These are phyloP conservation scores for Symbiodinium pilosum DNA, from an alignment of 73 alveolate species.

Conservation along the genomic window DNA sequence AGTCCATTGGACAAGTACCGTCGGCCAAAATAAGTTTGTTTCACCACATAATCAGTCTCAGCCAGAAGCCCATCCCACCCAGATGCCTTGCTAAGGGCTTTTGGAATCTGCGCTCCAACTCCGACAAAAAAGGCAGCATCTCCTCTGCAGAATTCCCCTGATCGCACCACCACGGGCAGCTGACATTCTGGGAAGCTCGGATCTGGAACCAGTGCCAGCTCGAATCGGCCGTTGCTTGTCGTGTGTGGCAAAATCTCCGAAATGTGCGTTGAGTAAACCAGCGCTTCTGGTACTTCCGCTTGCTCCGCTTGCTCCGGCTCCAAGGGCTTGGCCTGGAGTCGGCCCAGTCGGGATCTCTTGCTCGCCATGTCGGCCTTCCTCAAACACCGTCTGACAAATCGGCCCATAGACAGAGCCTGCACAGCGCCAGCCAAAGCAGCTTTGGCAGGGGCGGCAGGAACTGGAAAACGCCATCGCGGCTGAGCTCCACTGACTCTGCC, in stretches of 20 bases:
- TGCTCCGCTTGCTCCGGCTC: too few species aligned
- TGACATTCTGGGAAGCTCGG: constrained; percentile 35
- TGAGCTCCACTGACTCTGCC: too few species aligned
- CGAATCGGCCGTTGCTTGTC: constrained; percentile 60
- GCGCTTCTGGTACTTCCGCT: neutral
- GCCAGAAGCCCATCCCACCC: constrained; percentile 68
- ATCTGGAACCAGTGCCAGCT: constrained; percentile 22
- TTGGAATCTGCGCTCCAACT: constrained; percentile 31
- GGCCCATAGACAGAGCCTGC: neutral
- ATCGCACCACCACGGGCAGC: constrained; percentile 9
- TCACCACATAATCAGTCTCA: constrained; percentile 29
- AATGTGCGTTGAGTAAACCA: neutral
- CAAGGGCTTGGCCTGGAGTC: neutral
- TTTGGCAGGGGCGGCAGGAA: too few species aligned
- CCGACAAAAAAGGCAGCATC: constrained; percentile 7
- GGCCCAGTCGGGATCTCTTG: too few species aligned
- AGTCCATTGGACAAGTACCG: constrained; percentile 64
- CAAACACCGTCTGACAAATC: too few species aligned
- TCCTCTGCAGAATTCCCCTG: constrained; percentile 42
- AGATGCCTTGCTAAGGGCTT: neutral
- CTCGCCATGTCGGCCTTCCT: too few species aligned
- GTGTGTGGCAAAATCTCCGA: neutral
- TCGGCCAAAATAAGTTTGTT: constrained; percentile 39
- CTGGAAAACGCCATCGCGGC: neutral
- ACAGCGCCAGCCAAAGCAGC: neutral